These are phyloP conservation scores for Aspergillus wentii DNA, from an alignment of 495 filamentous ascomycete genomes.

Conservation along the genomic window DNA sequence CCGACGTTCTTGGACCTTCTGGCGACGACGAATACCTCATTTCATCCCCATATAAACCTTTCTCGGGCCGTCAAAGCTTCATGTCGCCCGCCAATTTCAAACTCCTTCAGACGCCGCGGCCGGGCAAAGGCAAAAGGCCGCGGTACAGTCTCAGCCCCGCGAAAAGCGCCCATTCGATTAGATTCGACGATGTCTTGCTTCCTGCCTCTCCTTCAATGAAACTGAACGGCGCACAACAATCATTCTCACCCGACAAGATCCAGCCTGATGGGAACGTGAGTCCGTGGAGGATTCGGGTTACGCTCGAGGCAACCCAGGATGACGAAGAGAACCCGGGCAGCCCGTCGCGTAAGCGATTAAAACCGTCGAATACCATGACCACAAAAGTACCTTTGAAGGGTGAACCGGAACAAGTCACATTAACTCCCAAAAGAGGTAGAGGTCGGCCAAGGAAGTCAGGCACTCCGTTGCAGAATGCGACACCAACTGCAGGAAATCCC, in stretches of 20 bases:
- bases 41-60: conserved; percentile 40
- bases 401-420: conserved; percentile 26
- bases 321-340: conserved; percentile 29
- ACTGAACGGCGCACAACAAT: conserved; percentile 25
- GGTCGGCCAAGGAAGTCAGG: conserved; percentile 45
- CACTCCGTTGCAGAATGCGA: conserved; percentile 19
- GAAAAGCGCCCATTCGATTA: conserved; percentile 38
- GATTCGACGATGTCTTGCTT: conserved; percentile 42
- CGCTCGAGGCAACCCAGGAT: conserved; percentile 53
- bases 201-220: conserved; percentile 37
- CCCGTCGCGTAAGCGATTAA: conserved; percentile 30
- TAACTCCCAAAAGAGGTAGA: conserved; percentile 33
- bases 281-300: conserved; percentile 56
- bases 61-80: conserved; percentile 38
- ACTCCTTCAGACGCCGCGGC: conserved; percentile 27
- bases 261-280: conserved; percentile 35
- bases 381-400: conserved; percentile 53
- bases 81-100: conserved; percentile 33
- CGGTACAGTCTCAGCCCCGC: conserved; percentile 34
- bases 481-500: conserved; percentile 31
- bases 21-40: conserved; percentile 42
- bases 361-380: conserved; percentile 40
- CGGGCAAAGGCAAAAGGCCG: conserved; percentile 23
- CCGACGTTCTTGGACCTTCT: conserved; percentile 42
- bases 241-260: conserved; percentile 33